Evolutionary conservation across 202 grass and related monocot genomes (phyloP), one percentile per base, ranked within the genome.

Genomic region (Panicum virgatum): DNA sequence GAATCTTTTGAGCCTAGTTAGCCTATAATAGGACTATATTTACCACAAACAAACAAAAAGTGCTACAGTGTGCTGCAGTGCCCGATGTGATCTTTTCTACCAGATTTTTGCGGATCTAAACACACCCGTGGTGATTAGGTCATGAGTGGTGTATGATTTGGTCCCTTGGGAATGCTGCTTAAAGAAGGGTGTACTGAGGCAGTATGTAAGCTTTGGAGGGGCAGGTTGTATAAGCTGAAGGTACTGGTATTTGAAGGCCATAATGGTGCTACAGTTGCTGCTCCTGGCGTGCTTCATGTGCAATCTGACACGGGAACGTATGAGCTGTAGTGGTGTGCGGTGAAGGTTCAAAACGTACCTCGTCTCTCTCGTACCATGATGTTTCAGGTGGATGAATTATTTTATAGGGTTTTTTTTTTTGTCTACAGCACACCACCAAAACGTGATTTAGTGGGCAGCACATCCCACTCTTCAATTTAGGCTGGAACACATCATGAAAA

Each of bases 101-200:
- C n/a, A n/a, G n/a, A n/a, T n/a, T n/a, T n/a, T n/a, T n/a, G n/a
- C n/a, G n/a, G n/a, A n/a, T n/a, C n/a, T n/a, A n/a, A n/a, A n/a
- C n/a, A n/a, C n/a, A n/a, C n/a, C n/a, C n/a, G n/a, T n/a, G 62
- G 62, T 90, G 89, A 95, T 95, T 92, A 92, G 90, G 88, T 86
- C 85, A 92, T 92, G 90, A 92, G 87, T 95, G 90, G 79, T 91
- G 81, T 88, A 92, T 95, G 82, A 95, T 92, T 90, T 90, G 79
- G 83, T 80, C 80, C 76, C 71, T 78, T 88, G 85, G 85, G 85
- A 87, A 85, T 91, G 89, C 71, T 73, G 85, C 82, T 82, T 87
- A 82, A 82, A 72, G 80, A 66, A 80, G 56, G 36, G 53, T 64
- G 66, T 25, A 7, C 16, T 51, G 7, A 7, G 2, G 18, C 32